Percentiles rank a stretch among this genome's conserved stretches.
phyloP scores from a whole-genome alignment of 164 flowering plant species.

The Vitis cinerea region DNA sequence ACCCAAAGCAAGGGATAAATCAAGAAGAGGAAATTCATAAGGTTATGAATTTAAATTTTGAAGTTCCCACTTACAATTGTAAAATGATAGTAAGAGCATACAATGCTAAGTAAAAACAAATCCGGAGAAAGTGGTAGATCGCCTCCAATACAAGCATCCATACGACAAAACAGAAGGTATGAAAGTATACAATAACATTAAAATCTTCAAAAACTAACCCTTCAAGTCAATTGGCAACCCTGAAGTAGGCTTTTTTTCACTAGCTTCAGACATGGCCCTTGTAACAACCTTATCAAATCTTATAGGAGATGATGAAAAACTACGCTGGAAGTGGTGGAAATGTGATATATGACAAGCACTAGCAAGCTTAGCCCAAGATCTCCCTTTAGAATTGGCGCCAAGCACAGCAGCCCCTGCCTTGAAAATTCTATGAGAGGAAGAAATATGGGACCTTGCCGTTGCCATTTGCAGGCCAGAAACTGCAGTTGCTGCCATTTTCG shows the following conservation, averaged over 20 bases:
- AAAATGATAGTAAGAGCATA: too few relatives aligned
- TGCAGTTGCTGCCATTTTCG: conserved; percentile 59
- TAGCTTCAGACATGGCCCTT: conserved; percentile 67
- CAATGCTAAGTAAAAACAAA: not conserved
- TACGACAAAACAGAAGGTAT: not conserved
- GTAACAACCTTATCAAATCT: conserved; percentile 34
- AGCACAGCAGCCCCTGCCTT: conserved; percentile 26
- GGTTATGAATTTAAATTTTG: too few relatives aligned
- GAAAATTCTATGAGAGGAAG: conserved; percentile 38
- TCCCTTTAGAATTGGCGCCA: conserved; percentile 19
- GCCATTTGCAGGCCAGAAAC: conserved; percentile 60
- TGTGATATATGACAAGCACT: conserved; percentile 45
- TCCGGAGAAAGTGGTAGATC: not conserved
- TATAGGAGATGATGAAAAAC: conserved; percentile 27
- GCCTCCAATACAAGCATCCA: not conserved
- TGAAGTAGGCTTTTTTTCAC: conserved; percentile 40
- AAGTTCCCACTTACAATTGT: too few relatives aligned
- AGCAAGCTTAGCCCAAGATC: conserved; percentile 37
- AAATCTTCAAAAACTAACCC: conserved; percentile 38
- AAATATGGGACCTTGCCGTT: conserved; percentile 43
- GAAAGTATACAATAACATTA: not conserved
- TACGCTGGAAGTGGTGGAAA: conserved; percentile 30
- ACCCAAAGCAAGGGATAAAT: too few relatives aligned
- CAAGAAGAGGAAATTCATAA: too few relatives aligned
- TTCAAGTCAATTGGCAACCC: conserved; percentile 79